Evolutionary conservation across 441 rosid species (phyloP).

Genomic region (Syzygium malaccense): DNA sequence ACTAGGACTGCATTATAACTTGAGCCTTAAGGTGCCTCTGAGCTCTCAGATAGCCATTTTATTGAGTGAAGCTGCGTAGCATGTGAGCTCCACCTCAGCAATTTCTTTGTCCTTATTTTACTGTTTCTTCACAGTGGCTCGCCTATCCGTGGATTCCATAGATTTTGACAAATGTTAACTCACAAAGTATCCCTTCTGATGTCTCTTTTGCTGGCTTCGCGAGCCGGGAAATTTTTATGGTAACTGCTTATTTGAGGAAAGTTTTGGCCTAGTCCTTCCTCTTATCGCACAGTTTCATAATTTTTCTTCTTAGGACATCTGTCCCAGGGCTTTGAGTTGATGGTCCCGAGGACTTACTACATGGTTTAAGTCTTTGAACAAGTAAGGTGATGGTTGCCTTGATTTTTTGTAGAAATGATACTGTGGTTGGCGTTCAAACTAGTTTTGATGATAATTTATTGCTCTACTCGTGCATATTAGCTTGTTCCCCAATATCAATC

Average conservation of each 20-base stretch:
- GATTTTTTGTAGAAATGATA: neutral
- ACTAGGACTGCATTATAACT: neutral
- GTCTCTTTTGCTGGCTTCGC: neutral
- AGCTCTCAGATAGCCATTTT: neutral
- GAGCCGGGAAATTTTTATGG: neutral
- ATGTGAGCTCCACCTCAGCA: neutral
- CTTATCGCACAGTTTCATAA: neutral
- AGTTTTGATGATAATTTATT: neutral
- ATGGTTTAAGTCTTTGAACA: neutral
- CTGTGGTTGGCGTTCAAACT: neutral
- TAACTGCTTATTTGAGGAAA: neutral
- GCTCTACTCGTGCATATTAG: neutral
- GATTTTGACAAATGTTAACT: neutral
- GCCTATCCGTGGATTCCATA: neutral
- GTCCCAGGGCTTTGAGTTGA: neutral
- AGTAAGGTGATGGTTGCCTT: neutral
- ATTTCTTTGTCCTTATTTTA: neutral
- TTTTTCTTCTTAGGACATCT: neutral
- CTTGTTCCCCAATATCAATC: neutral
- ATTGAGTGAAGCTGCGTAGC: neutral
- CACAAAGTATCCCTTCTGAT: neutral
- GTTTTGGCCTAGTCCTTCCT: neutral
- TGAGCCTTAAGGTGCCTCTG: neutral
- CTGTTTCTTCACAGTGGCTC: neutral
- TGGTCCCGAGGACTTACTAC: neutral